Evolutionary conservation across 768 basidiomycete species (phyloP).

Genomic region (Termitomyces sp.): DNA sequence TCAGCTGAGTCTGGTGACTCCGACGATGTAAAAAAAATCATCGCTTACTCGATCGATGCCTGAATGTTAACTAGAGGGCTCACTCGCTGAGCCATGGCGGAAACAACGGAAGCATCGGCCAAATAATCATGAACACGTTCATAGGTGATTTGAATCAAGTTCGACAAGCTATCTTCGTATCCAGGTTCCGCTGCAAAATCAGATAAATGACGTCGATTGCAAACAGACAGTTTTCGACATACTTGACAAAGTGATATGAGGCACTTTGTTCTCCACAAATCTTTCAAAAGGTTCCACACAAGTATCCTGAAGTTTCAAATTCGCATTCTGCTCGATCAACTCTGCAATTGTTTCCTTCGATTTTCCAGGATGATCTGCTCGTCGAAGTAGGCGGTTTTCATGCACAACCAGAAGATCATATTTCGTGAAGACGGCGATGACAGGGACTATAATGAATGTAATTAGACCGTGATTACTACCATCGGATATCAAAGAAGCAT

Average conservation of each 20-base stretch:
- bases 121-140: constrained; percentile 12
- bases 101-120: constrained; percentile 15
- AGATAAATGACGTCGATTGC: neutral
- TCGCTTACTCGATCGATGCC: constrained; percentile 20
- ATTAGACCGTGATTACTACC: neutral
- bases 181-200: neutral
- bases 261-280: constrained; percentile 4
- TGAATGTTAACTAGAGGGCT: constrained; percentile 19
- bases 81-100: constrained; percentile 22
- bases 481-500: neutral
- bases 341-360: neutral
- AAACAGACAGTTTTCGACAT: neutral
- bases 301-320: neutral
- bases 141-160: constrained; percentile 12
- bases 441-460: constrained; percentile 19
- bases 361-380: neutral
- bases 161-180: constrained; percentile 5
- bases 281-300: constrained; percentile 7
- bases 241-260: constrained; percentile 11
- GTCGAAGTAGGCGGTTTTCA: constrained; percentile 2
- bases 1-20: neutral
- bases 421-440: constrained; percentile 31
- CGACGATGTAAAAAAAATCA: neutral
- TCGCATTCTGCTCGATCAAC: neutral
- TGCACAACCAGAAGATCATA: constrained; percentile 22